A percentile compares a stretch with the other conserved stretches of the same genome.
These are phyloP conservation scores for Jaminaea rosea DNA, from an alignment of 1,284 basidiomycete genomes.

Conservation along the genomic window DNA sequence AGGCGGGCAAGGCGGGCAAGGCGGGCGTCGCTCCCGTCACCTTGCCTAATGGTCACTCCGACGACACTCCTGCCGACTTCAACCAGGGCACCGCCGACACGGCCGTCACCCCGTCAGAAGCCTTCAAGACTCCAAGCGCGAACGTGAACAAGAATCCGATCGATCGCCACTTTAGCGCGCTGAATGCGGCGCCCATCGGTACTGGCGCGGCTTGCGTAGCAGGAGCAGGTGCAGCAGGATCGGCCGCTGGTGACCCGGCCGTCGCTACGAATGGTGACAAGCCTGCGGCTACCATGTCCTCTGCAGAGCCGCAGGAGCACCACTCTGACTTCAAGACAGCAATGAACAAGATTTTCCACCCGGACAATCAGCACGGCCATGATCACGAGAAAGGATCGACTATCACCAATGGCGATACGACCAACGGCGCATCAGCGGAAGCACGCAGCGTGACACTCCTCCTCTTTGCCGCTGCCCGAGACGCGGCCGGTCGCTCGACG, in stretches of 20 bases:
- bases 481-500: conserved; percentile 57
- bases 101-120: neutral
- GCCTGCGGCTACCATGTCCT: too few relatives aligned
- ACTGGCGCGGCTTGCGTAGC: neutral
- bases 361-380: too few relatives aligned
- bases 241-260: conserved; percentile 8
- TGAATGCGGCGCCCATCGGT: neutral
- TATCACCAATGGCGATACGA: neutral
- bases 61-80: neutral
- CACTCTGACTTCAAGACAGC: too few relatives aligned
- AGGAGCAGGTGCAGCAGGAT: conserved; percentile 8
- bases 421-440: conserved; percentile 6
- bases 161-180: neutral
- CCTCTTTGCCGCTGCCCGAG: conserved; percentile 70
- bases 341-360: neutral
- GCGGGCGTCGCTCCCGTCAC: neutral
- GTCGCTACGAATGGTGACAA: conserved; percentile 6
- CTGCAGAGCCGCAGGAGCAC: too few relatives aligned
- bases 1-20: neutral
- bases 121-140: neutral
- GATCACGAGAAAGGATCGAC: neutral
- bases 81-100: neutral
- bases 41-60: neutral
- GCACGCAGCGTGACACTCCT: conserved; percentile 52
- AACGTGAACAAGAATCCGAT: neutral